Evolutionary conservation across 768 basidiomycete genomes (phyloP).

Genomic region (Agaricus subrufescens): DNA sequence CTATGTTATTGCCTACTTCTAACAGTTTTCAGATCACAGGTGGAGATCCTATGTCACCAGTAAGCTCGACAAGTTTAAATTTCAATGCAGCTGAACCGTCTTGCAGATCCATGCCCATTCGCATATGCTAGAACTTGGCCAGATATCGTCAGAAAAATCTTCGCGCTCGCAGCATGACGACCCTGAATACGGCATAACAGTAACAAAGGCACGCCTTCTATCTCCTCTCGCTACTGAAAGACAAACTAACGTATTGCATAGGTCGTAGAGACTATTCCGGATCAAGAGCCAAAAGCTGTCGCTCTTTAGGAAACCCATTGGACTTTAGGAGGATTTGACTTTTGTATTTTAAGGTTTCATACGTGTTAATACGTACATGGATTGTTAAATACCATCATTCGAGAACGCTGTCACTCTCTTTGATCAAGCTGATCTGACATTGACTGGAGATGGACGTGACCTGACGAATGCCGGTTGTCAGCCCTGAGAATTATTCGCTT

Average conservation of each 20-base stretch:
- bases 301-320: background rate
- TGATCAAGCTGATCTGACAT: too few species aligned
- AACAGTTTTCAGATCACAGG: background rate
- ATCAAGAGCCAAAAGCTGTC: constrained; percentile 1
- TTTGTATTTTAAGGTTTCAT: background rate
- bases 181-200: constrained; percentile 32
- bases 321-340: background rate
- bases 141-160: constrained; percentile 11
- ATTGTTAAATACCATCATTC: background rate
- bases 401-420: too few species aligned
- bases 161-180: constrained; percentile 15
- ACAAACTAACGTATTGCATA: constrained; percentile 8
- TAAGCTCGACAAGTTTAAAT: background rate
- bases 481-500: too few species aligned
- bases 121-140: constrained; percentile 23
- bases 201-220: constrained; percentile 28
- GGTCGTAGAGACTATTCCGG: constrained; percentile 31
- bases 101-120: constrained; percentile 14
- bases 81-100: too few species aligned
- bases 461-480: too few species aligned
- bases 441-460: too few species aligned
- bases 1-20: background rate
- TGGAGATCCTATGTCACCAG: background rate
- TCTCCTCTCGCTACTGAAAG: background rate
- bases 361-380: background rate